Conservation (phyloP, 805 yeast genomes). For the Kodamaea hsintzibuensis region DNA sequence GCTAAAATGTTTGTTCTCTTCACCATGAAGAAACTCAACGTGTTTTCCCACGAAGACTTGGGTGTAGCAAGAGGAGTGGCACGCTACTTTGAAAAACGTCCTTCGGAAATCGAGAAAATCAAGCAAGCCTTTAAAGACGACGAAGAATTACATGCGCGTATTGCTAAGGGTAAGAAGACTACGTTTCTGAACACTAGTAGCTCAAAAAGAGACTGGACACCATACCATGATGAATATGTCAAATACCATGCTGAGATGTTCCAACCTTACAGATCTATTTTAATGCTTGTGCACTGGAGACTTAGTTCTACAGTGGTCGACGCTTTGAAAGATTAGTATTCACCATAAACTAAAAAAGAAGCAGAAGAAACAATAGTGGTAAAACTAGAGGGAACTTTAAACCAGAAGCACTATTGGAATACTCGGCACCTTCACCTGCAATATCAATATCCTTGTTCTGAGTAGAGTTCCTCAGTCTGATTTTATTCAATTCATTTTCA, state of each 20-base stretch:
- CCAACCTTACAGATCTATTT: slow-evolving; percentile 64
- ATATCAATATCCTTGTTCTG: slow-evolving; percentile 22
- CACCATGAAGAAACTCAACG: slow-evolving; percentile 63
- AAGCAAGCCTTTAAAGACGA: slow-evolving; percentile 38
- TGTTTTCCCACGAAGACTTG: slow-evolving; percentile 76
- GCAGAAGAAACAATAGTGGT: background rate
- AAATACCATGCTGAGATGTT: slow-evolving; percentile 57
- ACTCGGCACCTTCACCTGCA: slow-evolving; percentile 26
- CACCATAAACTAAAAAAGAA: slow-evolving; percentile 1
- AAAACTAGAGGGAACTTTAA: background rate
- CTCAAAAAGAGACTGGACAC: slow-evolving; percentile 63
- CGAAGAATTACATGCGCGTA: slow-evolving; percentile 24
- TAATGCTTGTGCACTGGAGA: slow-evolving; percentile 78
- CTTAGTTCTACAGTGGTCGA: slow-evolving; percentile 58
- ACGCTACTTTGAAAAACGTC: slow-evolving; percentile 56
- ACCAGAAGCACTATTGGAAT: background rate
- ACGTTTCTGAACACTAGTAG: slow-evolving; percentile 27
- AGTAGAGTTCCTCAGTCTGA: slow-evolving; percentile 20
- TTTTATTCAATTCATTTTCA: slow-evolving; percentile 34
- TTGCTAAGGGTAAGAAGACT: slow-evolving; percentile 33
- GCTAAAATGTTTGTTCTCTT: slow-evolving; percentile 85
- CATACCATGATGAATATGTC: slow-evolving; percentile 59
- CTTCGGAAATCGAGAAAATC: slow-evolving; percentile 46
- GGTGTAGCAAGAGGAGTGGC: slow-evolving; percentile 85
- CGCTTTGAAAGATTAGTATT: slow-evolving; percentile 26